Evolutionary conservation across 2,329 filamentous ascomycete genomes (phyloP).

Genomic region (Nannizziopsis barbatae): DNA sequence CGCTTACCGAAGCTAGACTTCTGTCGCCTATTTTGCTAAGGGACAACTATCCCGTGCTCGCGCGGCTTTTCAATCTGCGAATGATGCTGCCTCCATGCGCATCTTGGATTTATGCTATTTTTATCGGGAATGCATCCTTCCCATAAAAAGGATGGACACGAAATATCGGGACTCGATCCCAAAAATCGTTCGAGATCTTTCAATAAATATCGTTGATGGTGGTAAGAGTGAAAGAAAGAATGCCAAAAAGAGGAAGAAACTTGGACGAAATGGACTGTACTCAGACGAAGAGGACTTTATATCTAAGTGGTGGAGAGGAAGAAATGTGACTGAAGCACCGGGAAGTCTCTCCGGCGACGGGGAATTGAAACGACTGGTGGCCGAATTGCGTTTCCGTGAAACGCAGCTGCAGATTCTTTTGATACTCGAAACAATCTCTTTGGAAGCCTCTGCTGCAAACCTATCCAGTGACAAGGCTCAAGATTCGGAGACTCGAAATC

Average conservation of each 20-base stretch:
- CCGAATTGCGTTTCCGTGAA: conserved; percentile 38
- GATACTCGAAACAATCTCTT: conserved; percentile 37
- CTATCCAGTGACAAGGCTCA: neutral
- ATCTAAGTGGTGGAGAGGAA: conserved; percentile 37
- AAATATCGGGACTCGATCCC: conserved; percentile 39
- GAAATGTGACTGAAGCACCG: conserved; percentile 21
- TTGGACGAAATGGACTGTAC: conserved; percentile 40
- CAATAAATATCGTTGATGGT: conserved; percentile 30
- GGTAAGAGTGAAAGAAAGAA: conserved; percentile 26
- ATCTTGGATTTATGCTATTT: conserved; percentile 26
- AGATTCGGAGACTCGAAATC: neutral
- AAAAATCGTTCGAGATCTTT: conserved; percentile 28
- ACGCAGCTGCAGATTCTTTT: conserved; percentile 41
- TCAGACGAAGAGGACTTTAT: conserved; percentile 35
- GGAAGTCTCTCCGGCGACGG: conserved; percentile 25
- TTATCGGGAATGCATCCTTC: conserved; percentile 34
- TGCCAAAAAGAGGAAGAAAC: conserved; percentile 26
- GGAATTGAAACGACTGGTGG: conserved; percentile 32
- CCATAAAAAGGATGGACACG: conserved; percentile 38
- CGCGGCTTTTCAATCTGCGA: conserved; percentile 27
- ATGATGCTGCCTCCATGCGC: conserved; percentile 17
- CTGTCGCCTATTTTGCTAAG: conserved; percentile 43
- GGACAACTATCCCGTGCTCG: conserved; percentile 39
- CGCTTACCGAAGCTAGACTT: conserved; percentile 28
- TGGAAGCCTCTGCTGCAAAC: conserved; percentile 25